Evolutionary conservation across 768 basidiomycete species (phyloP).

Genomic region (Plicaturopsis crispa): DNA sequence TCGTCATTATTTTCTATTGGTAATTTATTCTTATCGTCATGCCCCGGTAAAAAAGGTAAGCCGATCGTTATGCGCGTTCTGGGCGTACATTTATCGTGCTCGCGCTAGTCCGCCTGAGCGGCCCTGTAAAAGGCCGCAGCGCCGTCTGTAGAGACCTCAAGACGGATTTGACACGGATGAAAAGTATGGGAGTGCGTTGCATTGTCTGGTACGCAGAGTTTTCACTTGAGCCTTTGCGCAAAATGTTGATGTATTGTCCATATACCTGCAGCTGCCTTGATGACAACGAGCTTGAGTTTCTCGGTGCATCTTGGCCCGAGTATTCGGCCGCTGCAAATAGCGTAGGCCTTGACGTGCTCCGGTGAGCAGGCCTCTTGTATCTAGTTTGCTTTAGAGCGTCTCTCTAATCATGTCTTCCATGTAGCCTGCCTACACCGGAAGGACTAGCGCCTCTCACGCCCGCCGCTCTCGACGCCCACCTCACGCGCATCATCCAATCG

Average conservation of each 20-base stretch:
- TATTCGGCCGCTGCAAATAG: slow-evolving; percentile 57
- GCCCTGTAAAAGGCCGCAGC: slow-evolving; percentile 70
- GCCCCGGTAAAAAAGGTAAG: slow-evolving; percentile 90
- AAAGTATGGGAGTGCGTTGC: slow-evolving; percentile 64
- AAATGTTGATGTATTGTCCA: slow-evolving; percentile 3
- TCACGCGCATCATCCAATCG: slow-evolving; percentile 53
- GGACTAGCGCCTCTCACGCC: slow-evolving; percentile 69
- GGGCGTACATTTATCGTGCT: background rate
- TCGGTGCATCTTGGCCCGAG: slow-evolving; percentile 82
- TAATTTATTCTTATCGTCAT: slow-evolving; percentile 85
- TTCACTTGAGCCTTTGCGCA: slow-evolving; percentile 1
- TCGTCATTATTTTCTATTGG: slow-evolving; percentile 43
- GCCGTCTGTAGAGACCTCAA: slow-evolving; percentile 78
- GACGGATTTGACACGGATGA: slow-evolving; percentile 74
- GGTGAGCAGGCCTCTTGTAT: slow-evolving; percentile 49
- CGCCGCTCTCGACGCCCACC: slow-evolving; percentile 51
- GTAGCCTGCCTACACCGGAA: slow-evolving; percentile 84
- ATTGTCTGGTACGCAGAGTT: slow-evolving; percentile 62
- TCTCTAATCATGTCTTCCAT: slow-evolving; percentile 5
- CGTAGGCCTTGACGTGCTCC: slow-evolving; percentile 72
- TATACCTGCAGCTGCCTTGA: slow-evolving; percentile 62
- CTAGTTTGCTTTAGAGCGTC: background rate
- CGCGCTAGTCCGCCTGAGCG: slow-evolving; percentile 59
- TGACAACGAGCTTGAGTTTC: slow-evolving; percentile 71
- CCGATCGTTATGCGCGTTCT: slow-evolving; percentile 2